A percentile compares a stretch with the other conserved stretches of the same genome.
These are phyloP conservation scores for Crucihimalaya himalaica DNA, from an alignment of 345 rosid genomes.

Conservation along the genomic window DNA sequence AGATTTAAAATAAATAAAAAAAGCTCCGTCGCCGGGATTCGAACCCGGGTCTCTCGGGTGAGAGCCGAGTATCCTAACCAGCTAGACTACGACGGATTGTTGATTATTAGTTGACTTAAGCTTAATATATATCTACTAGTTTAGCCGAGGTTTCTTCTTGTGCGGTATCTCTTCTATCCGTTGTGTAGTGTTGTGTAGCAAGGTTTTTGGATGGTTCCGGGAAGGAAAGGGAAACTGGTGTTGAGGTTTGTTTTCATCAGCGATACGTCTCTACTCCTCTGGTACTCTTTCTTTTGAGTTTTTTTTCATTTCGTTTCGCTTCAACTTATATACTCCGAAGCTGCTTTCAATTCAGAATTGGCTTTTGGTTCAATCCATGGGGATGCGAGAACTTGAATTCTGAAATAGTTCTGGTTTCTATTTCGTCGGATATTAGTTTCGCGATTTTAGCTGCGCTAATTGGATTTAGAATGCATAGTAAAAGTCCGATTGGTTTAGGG, in stretches of 20 bases:
- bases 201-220: conserved; percentile 13
- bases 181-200: conserved; percentile 1
- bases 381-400: conserved; percentile 8
- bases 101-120: rapidly evolving
- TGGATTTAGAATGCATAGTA: neutral
- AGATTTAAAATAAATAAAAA: neutral
- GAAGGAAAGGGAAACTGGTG: conserved; percentile 9
- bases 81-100: conserved; percentile 50
- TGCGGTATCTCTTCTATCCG: conserved; percentile 30
- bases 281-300: conserved; percentile 20
- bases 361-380: conserved; percentile 21
- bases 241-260: conserved; percentile 8
- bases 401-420: neutral
- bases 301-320: neutral
- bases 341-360: neutral
- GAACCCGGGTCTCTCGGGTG: conserved; percentile 76
- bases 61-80: conserved; percentile 83
- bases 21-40: conserved; percentile 68
- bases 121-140: rapidly evolving
- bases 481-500: conserved; percentile 14
- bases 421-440: neutral
- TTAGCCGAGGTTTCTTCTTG: neutral
- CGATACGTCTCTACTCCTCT: conserved; percentile 29
- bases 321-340: neutral
- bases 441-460: neutral